These are phyloP conservation scores for Fusarium compactum DNA, from an alignment of 2,329 filamentous ascomycete genomes.

Conservation along the genomic window DNA sequence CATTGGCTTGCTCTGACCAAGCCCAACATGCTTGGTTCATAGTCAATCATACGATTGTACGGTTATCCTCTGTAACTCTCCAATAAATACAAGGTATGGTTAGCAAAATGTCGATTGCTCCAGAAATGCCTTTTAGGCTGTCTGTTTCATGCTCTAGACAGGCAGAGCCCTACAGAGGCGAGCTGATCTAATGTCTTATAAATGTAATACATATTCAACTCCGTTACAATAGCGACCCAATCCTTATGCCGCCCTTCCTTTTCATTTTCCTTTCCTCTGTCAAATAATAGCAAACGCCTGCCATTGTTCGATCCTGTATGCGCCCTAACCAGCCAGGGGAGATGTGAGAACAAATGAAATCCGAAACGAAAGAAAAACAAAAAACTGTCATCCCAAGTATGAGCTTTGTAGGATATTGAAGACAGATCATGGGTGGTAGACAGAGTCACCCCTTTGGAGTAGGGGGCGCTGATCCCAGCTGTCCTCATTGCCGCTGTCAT, in stretches of 20 bases:
- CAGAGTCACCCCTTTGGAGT: constrained; percentile 50
- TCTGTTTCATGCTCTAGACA: not conserved
- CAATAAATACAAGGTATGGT: not conserved
- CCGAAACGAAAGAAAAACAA: constrained; percentile 29
- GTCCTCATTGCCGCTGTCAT: constrained; percentile 45
- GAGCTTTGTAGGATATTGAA: not conserved
- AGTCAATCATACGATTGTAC: not conserved
- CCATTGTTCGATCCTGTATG: constrained; percentile 22
- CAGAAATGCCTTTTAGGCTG: not conserved
- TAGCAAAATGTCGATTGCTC: not conserved
- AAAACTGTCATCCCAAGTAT: constrained; percentile 25
- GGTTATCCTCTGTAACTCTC: not conserved
- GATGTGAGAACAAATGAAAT: constrained; percentile 21
- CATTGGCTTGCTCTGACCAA: not conserved
- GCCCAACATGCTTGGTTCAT: not conserved
- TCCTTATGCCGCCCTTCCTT: constrained; percentile 18
- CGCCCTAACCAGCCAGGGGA: constrained; percentile 17
- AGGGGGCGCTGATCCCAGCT: constrained; percentile 58
- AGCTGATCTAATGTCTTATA: constrained; percentile 1
- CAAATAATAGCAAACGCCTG: constrained; percentile 34
- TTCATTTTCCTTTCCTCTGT: constrained; percentile 17
- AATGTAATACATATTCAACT: constrained; percentile 2
- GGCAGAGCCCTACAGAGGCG: not conserved
- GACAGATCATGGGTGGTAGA: constrained; percentile 36
- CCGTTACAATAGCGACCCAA: constrained; percentile 11